Percentiles rank a stretch among this genome's conserved stretches.
Conservation (phyloP, 371 early-diverging fungal genomes). For the Apophysomyces ossiformis region DNA sequence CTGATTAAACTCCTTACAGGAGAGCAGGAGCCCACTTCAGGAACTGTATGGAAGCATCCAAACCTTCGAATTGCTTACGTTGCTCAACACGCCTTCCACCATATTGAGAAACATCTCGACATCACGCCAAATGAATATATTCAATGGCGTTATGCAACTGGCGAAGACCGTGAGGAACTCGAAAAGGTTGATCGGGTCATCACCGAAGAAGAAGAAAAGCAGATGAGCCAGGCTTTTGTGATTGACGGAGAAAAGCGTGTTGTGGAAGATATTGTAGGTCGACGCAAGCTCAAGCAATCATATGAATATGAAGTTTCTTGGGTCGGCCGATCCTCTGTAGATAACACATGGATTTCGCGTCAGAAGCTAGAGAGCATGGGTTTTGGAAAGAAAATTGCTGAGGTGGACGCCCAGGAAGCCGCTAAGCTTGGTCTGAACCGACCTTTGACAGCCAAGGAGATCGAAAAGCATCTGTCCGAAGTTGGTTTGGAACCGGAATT, state of each 20-base stretch:
- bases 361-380: conserved; percentile 71
- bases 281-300: conserved; percentile 69
- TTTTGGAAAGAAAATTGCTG: conserved; percentile 65
- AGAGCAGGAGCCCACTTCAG: conserved; percentile 44
- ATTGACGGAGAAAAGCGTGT: conserved; percentile 66
- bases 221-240: conserved; percentile 62
- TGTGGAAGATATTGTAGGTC: conserved; percentile 61
- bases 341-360: conserved; percentile 72
- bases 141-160: conserved; percentile 70
- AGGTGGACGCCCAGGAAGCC: conserved; percentile 66
- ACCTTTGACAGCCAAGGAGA: conserved; percentile 64
- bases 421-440: conserved; percentile 64
- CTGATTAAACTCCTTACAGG: conserved; percentile 84
- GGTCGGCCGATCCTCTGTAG: conserved; percentile 58
- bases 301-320: conserved; percentile 69
- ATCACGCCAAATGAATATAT: conserved; percentile 71
- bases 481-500: conserved; percentile 72
- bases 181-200: conserved; percentile 65
- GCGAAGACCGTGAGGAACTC: conserved; percentile 68
- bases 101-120: conserved; percentile 70
- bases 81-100: conserved; percentile 82
- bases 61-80: conserved; percentile 75
- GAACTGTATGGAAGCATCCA: conserved; percentile 56
- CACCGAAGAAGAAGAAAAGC: conserved; percentile 63
- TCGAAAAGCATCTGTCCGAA: conserved; percentile 70